phyloP scores from a whole-genome alignment of 805 yeast species.

The Candida rishiriensis region DNA sequence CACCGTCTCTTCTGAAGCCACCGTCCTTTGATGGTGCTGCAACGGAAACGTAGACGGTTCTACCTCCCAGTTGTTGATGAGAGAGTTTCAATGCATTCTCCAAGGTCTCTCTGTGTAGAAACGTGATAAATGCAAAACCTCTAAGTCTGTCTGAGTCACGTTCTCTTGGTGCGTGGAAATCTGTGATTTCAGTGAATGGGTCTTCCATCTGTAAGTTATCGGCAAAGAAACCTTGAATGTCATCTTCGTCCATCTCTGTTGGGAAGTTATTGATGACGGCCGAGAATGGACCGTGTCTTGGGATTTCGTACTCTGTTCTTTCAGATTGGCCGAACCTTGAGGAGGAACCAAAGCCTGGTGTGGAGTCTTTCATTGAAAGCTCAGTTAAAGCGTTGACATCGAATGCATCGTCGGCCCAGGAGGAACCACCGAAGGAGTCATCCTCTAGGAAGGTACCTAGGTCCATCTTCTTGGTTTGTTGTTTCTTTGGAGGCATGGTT shows the following conservation, averaged over 20 bases:
- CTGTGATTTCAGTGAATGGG: constrained; percentile 46
- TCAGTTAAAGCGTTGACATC: constrained; percentile 40
- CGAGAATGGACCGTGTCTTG: constrained; percentile 86
- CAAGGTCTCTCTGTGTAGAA: constrained; percentile 39
- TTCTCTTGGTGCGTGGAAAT: constrained; percentile 73
- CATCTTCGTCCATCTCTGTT: constrained; percentile 68
- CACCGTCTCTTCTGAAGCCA: constrained; percentile 27
- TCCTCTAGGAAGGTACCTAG: constrained; percentile 80
- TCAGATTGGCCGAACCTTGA: constrained; percentile 32
- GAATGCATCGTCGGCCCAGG: constrained; percentile 85
- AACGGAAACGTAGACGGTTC: constrained; percentile 50
- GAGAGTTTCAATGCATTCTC: constrained; percentile 49
- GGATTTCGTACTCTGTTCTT: constrained; percentile 76
- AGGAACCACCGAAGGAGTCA: constrained; percentile 63
- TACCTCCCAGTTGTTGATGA: constrained; percentile 40
- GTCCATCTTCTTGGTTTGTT: constrained; percentile 69
- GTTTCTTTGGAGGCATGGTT: constrained; percentile 51
- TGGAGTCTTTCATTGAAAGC: constrained; percentile 10
- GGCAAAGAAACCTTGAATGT: constrained; percentile 56
- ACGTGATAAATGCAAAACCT: constrained; percentile 54
- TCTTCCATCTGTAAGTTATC: constrained; percentile 46
- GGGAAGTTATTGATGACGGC: constrained; percentile 88
- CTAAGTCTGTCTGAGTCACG: constrained; percentile 56
- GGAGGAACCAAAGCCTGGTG: constrained; percentile 12
- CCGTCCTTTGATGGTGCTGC: constrained; percentile 53